Base-by-base conservation (phyloP, 2,329 filamentous ascomycete genomes). In the Apiospora saccharicola region DNA sequence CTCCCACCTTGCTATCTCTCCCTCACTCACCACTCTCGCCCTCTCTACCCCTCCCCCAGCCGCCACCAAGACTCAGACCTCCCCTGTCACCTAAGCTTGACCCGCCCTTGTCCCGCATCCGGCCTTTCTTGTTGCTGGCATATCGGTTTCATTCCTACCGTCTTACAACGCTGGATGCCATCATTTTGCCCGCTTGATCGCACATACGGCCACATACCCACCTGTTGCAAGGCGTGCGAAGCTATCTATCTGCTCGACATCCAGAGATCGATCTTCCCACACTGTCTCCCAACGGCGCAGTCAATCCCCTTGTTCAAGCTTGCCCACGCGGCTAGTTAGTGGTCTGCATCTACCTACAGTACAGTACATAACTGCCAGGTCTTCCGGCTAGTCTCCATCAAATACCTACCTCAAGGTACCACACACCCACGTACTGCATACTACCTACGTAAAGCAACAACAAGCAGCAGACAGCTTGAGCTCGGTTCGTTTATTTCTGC, bases 321-420 rank as follows among this genome's bases (percentile, higher is more conserved):
- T 64, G 57, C 57, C 57, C 57, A 64, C 30, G 57, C 57, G 57
- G 57, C 34, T 64, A 64, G 57, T 64, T 64, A 41, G 57, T 64
- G 57, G 57, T 64, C 57, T 64, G 34, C 30, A 64, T 64, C 57
- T 41, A 64, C 49, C 37, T 41, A 41, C 24, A 51, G n/a, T 41
- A 41, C 24, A 51, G n/a, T 26, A 24, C 19, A 64, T 37, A 41
- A 34, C 30, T 64, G 30, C 26, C 34, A 64, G 57, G 57, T 41
- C 57, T 22, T 51, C n/a, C n/a, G 24, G 24, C 26, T 64, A 64
- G 57, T 64, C 57, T 30, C 51, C 71, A 69, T 67, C 67, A 49
- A 30, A 49, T 68, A 69, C 69, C 72, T 73, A 71, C 61, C 57
- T 64, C 71, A 71, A 74, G 72, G 73, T 75, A 75, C 75, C 73